Percentiles rank a stretch among this genome's conserved stretches.
Evolutionary conservation across 768 basidiomycete genomes (phyloP).

Genomic region (Boletus rubescentipes): DNA sequence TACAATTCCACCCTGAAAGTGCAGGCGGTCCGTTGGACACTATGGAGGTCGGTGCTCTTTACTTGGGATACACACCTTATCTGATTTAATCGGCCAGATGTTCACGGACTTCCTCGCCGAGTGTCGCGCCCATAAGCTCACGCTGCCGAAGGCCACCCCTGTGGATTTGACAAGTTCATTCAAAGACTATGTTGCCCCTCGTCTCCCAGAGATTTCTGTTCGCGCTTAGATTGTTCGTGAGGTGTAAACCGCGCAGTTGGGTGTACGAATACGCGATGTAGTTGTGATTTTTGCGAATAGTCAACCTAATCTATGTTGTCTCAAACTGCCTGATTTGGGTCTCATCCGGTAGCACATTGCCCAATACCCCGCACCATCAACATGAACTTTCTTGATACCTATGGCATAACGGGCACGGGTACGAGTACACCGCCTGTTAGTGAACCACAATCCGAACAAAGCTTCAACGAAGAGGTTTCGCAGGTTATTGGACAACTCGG

Average conservation of each 20-base stretch:
- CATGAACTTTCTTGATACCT: slow-evolving; percentile 79
- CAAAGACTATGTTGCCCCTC: slow-evolving; percentile 21
- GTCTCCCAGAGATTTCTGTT: slow-evolving; percentile 26
- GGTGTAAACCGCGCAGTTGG: neutral
- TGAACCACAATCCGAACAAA: slow-evolving; percentile 44
- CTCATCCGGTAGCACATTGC: neutral
- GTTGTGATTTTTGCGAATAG: neutral
- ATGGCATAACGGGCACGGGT: slow-evolving; percentile 49
- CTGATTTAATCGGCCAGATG: slow-evolving; percentile 55
- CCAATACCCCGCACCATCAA: neutral
- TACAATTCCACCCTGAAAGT: slow-evolving; percentile 99
- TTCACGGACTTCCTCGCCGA: slow-evolving; percentile 88
- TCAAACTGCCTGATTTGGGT: slow-evolving; percentile 16
- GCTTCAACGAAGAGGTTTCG: slow-evolving; percentile 82
- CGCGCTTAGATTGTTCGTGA: slow-evolving; percentile 23
- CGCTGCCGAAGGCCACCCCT: slow-evolving; percentile 25
- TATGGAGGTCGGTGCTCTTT: slow-evolving; percentile 67
- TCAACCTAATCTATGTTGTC: neutral
- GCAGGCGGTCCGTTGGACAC: slow-evolving; percentile 98
- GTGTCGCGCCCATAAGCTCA: slow-evolving; percentile 61
- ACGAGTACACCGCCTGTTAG: slow-evolving; percentile 46
- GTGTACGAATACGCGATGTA: slow-evolving; percentile 17
- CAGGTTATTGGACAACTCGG: slow-evolving; percentile 88
- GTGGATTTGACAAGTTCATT: slow-evolving; percentile 11
- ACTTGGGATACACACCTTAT: neutral